Evolutionary conservation across 805 yeast species (phyloP), one percentile per base, ranked within the genome.

Genomic region (Saccharomycopsis babjevae): DNA sequence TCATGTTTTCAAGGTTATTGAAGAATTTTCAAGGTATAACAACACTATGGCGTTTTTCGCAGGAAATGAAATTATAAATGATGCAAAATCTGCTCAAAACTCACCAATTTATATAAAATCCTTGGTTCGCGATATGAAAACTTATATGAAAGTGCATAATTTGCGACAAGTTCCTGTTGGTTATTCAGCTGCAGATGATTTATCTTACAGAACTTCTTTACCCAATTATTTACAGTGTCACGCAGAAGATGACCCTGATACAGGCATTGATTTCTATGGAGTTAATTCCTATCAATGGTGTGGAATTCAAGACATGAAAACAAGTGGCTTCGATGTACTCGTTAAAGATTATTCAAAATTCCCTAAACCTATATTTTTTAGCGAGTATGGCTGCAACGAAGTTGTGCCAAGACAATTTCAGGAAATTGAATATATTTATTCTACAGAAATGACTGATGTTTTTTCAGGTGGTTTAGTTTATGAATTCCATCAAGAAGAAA

Each of bases 121-220:
- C 0, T 79, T 92, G 34, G 77, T 90, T 5, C 77, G 93, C 57
- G 97, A 93, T 72, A 80, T 93, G 76, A 92, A 92, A 71, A 74
- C 74, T 34, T 93, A 87, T 69, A 84, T 89, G 63, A 70, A 74
- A 8, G 67, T 70, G 32, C 82, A 89, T 67, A 72, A 83, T 3
- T 79, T 83, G 1, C 79, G 99, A 60, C 68, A 68, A 15, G 81
- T 93, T 18, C 98, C 98, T 0, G 89, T 93, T 42, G 98, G 98
- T 0, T 93, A 93, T 71, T 90, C 97, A 0, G 97, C 98, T 0
- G 98, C 97, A 0, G 98, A 93, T 73, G 97, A 92, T 68, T 77
- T 92, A 62, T 73, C 78, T 58, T 92, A 82, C 72, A 78, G 98
- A 67, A 80, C 82, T 8, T 80, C 97, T 0, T 77, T 92, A 56